Evolutionary conservation across 306 rosid species (phyloP).

Genomic region (Malus orientalis): DNA sequence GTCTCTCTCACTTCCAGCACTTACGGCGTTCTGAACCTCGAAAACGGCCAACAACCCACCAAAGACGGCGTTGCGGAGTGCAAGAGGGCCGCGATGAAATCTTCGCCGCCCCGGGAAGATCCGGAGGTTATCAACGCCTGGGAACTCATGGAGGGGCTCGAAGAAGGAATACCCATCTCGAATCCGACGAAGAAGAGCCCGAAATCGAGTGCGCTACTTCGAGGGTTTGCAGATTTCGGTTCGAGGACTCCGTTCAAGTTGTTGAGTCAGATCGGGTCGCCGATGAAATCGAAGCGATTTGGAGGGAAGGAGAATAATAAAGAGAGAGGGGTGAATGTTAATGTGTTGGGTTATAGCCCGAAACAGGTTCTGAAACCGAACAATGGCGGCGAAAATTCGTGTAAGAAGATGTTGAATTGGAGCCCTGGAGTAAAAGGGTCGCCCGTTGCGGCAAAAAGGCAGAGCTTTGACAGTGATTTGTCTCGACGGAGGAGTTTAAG

Average conservation of each 20-base stretch:
- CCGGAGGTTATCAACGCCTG: slow-evolving; percentile 76
- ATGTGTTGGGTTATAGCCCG: slow-evolving; percentile 62
- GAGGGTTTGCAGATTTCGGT: slow-evolving; percentile 52
- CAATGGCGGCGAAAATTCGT: slow-evolving; percentile 27
- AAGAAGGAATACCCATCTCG: slow-evolving; percentile 57
- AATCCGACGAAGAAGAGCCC: slow-evolving; percentile 60
- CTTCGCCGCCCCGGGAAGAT: slow-evolving; percentile 30
- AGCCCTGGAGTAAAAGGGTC: slow-evolving; percentile 45
- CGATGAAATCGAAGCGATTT: slow-evolving; percentile 36
- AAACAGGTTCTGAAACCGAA: slow-evolving; percentile 32
- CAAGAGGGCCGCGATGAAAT: not conserved
- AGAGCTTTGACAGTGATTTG: slow-evolving; percentile 45
- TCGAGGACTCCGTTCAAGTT: slow-evolving; percentile 62
- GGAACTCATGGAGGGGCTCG: slow-evolving; percentile 97
- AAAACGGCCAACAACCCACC: slow-evolving; percentile 12
- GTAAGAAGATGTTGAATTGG: slow-evolving; percentile 33
- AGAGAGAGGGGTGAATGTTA: slow-evolving; percentile 19
- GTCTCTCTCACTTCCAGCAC: slow-evolving; percentile 89
- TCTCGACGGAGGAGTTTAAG: slow-evolving; percentile 32
- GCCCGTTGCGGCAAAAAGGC: slow-evolving; percentile 29
- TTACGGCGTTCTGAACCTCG: slow-evolving; percentile 73
- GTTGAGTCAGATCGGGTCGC: slow-evolving; percentile 66
- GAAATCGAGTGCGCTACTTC: slow-evolving; percentile 47
- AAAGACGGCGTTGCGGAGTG: slow-evolving; percentile 17
- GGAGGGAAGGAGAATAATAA: slow-evolving; percentile 81